phyloP scores from a whole-genome alignment of 257 asterid genomes.

The Salvia hispanica region DNA sequence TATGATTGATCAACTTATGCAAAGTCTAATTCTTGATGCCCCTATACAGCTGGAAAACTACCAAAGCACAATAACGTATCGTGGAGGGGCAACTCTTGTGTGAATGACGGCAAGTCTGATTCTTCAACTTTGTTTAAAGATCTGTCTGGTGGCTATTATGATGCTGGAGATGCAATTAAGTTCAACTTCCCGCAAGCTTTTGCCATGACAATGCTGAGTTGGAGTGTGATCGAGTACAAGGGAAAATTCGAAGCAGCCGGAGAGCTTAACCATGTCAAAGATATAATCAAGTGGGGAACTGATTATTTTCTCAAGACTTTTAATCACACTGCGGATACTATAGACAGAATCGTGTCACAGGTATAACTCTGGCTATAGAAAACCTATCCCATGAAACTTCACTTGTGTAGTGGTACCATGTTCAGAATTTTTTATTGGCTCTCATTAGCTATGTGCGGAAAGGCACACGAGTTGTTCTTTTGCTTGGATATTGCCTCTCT shows the following conservation, averaged over 20 bases:
- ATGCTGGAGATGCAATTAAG: conserved; percentile 97
- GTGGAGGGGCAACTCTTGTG: conserved; percentile 91
- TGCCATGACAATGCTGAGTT: conserved; percentile 96
- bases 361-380: conserved; percentile 34
- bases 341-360: conserved; percentile 73
- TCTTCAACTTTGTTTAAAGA: conserved; percentile 54
- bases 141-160: conserved; percentile 84
- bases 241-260: conserved; percentile 90
- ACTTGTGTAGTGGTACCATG: conserved; percentile 11
- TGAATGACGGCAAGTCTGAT: conserved; percentile 70
- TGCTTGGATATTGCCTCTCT: background rate
- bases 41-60: conserved; percentile 74
- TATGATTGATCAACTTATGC: background rate
- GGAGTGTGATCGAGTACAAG: conserved; percentile 96
- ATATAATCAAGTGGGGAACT: conserved; percentile 95
- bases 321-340: conserved; percentile 82
- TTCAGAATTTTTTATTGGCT: background rate
- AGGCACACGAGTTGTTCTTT: background rate
- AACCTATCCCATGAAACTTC: background rate
- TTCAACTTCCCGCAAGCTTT: conserved; percentile 83
- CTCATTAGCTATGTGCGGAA: background rate
- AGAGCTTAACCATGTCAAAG: conserved; percentile 86
- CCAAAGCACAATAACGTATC: conserved; percentile 94
- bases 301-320: conserved; percentile 94
- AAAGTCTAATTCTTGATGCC: conserved; percentile 29